These are phyloP conservation scores for Taiozyma sp. DNA, from an alignment of 1,139 yeast species.

Conservation along the genomic window DNA sequence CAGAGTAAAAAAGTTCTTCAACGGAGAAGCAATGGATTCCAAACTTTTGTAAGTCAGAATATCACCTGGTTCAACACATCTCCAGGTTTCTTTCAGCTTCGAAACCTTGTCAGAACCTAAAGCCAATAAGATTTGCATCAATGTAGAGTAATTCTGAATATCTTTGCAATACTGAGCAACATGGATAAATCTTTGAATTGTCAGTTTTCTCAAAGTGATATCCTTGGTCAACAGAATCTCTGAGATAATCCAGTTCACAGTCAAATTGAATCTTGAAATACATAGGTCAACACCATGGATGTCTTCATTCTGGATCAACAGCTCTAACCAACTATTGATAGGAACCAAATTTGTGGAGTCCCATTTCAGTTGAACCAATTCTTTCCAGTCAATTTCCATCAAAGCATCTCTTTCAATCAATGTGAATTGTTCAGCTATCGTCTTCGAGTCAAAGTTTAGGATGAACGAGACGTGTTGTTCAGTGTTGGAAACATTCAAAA, in stretches of 20 bases:
- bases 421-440: constrained; percentile 77
- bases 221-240: constrained; percentile 71
- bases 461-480: constrained; percentile 73
- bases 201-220: constrained; percentile 53
- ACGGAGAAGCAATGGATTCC: constrained; percentile 60
- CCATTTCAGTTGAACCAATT: constrained; percentile 76
- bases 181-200: constrained; percentile 79
- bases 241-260: constrained; percentile 90
- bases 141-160: constrained; percentile 80
- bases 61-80: constrained; percentile 46
- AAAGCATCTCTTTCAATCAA: constrained; percentile 80
- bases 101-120: constrained; percentile 68
- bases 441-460: constrained; percentile 60
- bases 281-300: constrained; percentile 77
- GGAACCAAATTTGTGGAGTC: constrained; percentile 55
- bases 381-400: constrained; percentile 90
- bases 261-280: constrained; percentile 82
- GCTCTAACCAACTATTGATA: constrained; percentile 83
- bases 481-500: constrained; percentile 16
- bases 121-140: constrained; percentile 85
- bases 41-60: constrained; percentile 61
- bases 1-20: constrained; percentile 60
- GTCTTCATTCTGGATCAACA: constrained; percentile 56
- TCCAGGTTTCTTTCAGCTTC: constrained; percentile 72
- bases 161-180: constrained; percentile 68